These are phyloP conservation scores for Eutrema salsugineum DNA, from an alignment of 441 rosid species.

Conservation along the genomic window DNA sequence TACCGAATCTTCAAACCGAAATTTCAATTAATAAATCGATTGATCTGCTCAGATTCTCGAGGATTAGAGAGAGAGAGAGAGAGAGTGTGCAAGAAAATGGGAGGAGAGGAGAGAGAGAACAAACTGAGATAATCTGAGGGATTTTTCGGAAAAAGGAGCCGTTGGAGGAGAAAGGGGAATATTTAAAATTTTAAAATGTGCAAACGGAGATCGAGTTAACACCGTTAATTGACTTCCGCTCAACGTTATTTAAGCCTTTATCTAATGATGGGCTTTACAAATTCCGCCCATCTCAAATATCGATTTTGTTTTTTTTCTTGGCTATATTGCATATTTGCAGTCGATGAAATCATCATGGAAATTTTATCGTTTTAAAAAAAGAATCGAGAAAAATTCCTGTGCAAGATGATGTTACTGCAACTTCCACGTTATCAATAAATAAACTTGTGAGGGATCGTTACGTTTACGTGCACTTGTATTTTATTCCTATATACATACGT, in stretches of 20 bases:
- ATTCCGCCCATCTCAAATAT: neutral
- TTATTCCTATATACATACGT: slow-evolving; percentile 15
- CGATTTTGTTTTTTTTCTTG: neutral
- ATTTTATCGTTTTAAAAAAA: neutral
- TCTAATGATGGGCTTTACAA: neutral
- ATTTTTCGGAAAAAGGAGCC: neutral
- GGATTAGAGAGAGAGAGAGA: neutral
- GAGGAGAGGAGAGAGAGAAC: neutral
- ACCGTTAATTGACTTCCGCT: slow-evolving; percentile 9
- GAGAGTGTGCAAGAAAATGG: neutral
- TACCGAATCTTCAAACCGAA: neutral
- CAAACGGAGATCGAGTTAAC: slow-evolving; percentile 16
- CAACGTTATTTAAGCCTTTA: neutral
- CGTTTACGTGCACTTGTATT: slow-evolving; percentile 29
- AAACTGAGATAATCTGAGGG: neutral
- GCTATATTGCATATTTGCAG: neutral
- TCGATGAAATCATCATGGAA: neutral
- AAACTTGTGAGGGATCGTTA: slow-evolving; percentile 25
- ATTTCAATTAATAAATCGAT: neutral
- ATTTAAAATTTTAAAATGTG: neutral
- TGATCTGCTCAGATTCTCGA: neutral
- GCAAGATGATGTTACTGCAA: slow-evolving; percentile 14
- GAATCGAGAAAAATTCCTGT: neutral
- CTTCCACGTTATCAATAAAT: slow-evolving; percentile 18
- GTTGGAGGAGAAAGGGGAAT: slow-evolving; percentile 17